Evolutionary conservation across 805 yeast genomes (phyloP).

Genomic region (Spathaspora arborariae): DNA sequence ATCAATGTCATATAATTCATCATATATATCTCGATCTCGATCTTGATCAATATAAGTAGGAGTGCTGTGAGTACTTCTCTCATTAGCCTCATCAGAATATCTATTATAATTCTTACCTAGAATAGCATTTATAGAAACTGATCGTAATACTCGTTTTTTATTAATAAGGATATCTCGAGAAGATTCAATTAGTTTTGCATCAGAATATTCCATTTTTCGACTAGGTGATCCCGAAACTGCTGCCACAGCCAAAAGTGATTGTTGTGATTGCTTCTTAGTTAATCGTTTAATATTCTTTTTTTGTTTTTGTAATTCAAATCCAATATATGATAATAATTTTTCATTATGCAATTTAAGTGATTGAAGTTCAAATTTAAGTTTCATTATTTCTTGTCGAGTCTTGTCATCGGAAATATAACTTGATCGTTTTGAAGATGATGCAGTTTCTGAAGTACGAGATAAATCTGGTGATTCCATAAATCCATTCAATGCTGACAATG

Average conservation of each 20-base stretch:
- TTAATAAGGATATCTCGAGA: conserved; percentile 44
- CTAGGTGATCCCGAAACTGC: conserved; percentile 7
- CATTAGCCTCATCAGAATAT: neutral
- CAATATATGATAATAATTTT: conserved; percentile 53
- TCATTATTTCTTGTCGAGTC: conserved; percentile 46
- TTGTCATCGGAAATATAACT: conserved; percentile 27
- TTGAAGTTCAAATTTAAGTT: conserved; percentile 49
- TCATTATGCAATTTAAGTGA: conserved; percentile 54
- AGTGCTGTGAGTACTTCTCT: neutral
- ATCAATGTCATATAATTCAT: conserved; percentile 14
- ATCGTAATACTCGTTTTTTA: conserved; percentile 39
- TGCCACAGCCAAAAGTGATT: neutral
- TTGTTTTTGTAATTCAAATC: conserved; percentile 51
- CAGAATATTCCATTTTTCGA: conserved; percentile 43
- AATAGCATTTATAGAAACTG: conserved; percentile 31
- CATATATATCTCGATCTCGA: conserved; percentile 15
- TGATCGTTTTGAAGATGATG: conserved; percentile 30
- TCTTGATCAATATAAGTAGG: conserved; percentile 1
- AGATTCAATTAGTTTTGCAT: conserved; percentile 47
- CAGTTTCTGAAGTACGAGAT: conserved; percentile 9
- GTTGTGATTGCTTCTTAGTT: conserved; percentile 32
- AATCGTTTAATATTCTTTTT: conserved; percentile 38
- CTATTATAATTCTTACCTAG: conserved; percentile 15
- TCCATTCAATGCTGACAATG: conserved; percentile 31
- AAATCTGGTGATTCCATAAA: conserved; percentile 7